A percentile compares a stretch with the other conserved stretches of the same genome.
phyloP scores from a whole-genome alignment of 306 rosid genomes.

The Castanopsis chinensis region DNA sequence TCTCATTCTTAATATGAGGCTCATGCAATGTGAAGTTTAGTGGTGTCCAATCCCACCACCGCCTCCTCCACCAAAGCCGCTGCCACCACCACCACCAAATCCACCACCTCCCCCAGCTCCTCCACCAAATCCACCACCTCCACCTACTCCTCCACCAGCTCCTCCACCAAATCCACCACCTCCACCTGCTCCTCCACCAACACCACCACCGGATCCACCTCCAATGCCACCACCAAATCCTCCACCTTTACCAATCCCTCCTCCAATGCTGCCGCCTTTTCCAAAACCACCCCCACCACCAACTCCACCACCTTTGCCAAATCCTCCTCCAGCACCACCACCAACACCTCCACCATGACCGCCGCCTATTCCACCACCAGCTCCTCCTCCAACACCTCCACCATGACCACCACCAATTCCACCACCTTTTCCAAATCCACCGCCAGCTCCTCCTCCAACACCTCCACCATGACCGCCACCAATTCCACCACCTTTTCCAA shows the following conservation, averaged over 20 bases:
- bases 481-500: conserved; percentile 21
- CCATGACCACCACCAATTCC: conserved; percentile 30
- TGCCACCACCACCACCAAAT: conserved; percentile 31
- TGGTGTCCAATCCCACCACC: conserved; percentile 53
- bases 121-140: background rate
- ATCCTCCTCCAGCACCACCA: conserved; percentile 19
- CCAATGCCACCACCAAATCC: background rate
- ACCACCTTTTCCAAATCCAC: conserved; percentile 15
- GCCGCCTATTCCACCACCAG: conserved; percentile 30
- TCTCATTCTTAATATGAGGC: background rate
- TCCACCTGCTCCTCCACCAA: conserved; percentile 29
- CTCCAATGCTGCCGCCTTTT: conserved; percentile 13
- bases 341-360: conserved; percentile 30
- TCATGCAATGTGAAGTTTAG: conserved; percentile 32
- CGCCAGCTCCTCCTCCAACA: background rate
- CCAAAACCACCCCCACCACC: conserved; percentile 8
- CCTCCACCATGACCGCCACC: conserved; percentile 31
- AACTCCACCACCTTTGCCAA: background rate
- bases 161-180: conserved; percentile 36
- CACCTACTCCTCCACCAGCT: background rate
- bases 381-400: conserved; percentile 23
- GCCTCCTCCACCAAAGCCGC: conserved; percentile 6
- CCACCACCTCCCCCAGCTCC: conserved; percentile 36
- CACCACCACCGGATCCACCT: conserved; percentile 1
- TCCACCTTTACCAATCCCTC: conserved; percentile 3